A percentile compares a stretch with the other conserved stretches of the same genome.
phyloP scores from a whole-genome alignment of 352 stramenopile genomes.

The Pythium inflatum region DNA sequence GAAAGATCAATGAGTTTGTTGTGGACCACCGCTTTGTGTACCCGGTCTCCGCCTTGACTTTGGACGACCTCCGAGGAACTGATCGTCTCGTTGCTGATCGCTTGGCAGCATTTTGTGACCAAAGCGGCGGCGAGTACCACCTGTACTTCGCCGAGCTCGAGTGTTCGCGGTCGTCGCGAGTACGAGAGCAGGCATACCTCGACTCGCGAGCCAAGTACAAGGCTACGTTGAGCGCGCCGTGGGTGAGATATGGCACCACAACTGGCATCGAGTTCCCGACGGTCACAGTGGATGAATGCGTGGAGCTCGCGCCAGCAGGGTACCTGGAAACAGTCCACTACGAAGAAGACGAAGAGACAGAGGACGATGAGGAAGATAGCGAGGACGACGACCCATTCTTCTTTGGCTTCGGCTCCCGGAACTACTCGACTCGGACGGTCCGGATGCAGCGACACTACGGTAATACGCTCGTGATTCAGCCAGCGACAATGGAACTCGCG shows the following conservation, averaged over 20 bases:
- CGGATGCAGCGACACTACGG: neutral
- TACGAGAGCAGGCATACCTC: neutral
- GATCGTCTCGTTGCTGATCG: neutral
- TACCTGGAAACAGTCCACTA: neutral
- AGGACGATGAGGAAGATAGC: neutral
- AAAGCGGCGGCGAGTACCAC: neutral
- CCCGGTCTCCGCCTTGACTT: neutral
- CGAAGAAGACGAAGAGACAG: neutral
- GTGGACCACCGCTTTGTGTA: slow-evolving; percentile 1
- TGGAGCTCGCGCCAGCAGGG: neutral
- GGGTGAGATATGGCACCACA: neutral
- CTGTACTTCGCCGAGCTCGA: neutral
- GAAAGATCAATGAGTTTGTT: slow-evolving; percentile 1
- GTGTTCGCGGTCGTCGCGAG: neutral
- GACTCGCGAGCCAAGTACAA: neutral
- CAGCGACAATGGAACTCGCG: neutral
- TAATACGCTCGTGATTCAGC: neutral
- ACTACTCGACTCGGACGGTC: neutral
- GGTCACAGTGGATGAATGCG: neutral
- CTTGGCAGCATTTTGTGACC: neutral
- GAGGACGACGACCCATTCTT: neutral
- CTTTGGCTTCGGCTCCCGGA: no score
- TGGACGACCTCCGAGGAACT: neutral
- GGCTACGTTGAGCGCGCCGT: neutral
- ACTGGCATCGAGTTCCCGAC: neutral